Evolutionary conservation across 768 basidiomycete species (phyloP), one percentile per base, ranked within the genome.

Genomic region (Mycena capillaripes): DNA sequence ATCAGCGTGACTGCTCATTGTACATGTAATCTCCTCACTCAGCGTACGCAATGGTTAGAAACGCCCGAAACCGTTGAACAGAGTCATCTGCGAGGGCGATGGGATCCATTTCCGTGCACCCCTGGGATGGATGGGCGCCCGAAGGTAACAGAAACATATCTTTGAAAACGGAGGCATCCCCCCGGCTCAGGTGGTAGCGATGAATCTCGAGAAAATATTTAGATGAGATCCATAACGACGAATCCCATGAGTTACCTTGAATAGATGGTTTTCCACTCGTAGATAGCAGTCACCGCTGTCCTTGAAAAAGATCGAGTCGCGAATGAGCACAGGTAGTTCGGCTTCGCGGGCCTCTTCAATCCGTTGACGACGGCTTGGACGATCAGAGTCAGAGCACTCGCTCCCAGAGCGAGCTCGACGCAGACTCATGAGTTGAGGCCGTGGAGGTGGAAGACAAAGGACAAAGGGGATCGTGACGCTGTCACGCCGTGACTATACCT

Each of bases 131-230:
- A 2, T 44, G 16, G 7, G 27, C 29, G 27, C 50, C 50, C 1
- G 62, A 64, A 17, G 62, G 62, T 17, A 64, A 27, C 23, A 34
- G 14, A 12, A 64, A 64, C 62, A 64, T 64, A 21, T 53, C 62
- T 2, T 52, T 17, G 50, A 64, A 64, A 4, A 53, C 50, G 8
- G 48, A 36, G 4, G 34, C 48, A 6, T 40, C 62, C 17, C 62
- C 62, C 3, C 62, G 62, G 19, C 17, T 23, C 1, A 64, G 29
- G 14, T 64, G 62, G 32, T 62, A 62, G 8, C 60, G 44, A 34
- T 62, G 60, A 14, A 62, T 62, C 60, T 62, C 0, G 12, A n/a
- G 1, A 4, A 23, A 25, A 27, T 4, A 5, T 27, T 42, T 9
- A 25, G 23, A 42, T 1, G 19, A 2, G 14, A 46, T 8, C 5